These are phyloP conservation scores for Aleurites moluccanus DNA, from an alignment of 441 rosid genomes.

Conservation along the genomic window DNA sequence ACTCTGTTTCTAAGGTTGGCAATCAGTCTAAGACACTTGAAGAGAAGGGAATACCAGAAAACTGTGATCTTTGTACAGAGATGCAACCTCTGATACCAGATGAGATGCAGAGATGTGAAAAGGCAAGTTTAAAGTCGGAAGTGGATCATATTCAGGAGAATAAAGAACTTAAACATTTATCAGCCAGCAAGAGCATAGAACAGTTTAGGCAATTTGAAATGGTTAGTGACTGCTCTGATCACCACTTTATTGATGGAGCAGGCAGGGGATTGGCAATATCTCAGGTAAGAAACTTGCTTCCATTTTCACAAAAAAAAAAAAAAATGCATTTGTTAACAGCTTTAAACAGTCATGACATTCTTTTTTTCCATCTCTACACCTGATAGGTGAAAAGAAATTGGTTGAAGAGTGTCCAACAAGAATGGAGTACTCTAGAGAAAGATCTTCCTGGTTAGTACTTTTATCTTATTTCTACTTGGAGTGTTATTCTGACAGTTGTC, in stretches of 20 bases:
- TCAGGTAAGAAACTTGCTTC: conserved; percentile 53
- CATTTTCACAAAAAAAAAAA: conserved; percentile 13
- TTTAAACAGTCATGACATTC: conserved; percentile 7
- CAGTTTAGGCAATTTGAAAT: conserved; percentile 70
- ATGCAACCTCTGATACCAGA: conserved; percentile 28
- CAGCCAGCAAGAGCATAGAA: conserved; percentile 26
- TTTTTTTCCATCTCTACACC: conserved; percentile 2
- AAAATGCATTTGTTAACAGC: background rate
- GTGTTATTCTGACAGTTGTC: background rate
- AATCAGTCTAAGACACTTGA: conserved; percentile 33
- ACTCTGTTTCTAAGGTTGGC: conserved; percentile 37
- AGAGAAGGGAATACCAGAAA: conserved; percentile 36
- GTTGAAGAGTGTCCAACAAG: conserved; percentile 87
- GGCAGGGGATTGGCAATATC: conserved; percentile 42
- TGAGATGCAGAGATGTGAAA: conserved; percentile 30
- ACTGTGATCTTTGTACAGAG: conserved; percentile 37
- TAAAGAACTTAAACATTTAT: conserved; percentile 25
- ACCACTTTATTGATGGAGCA: conserved; percentile 57
- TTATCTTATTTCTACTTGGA: conserved; percentile 5
- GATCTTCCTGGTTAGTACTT: conserved; percentile 75
- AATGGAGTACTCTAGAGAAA: conserved; percentile 76
- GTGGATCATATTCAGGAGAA: conserved; percentile 31
- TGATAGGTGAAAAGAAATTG: conserved; percentile 64
- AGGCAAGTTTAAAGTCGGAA: conserved; percentile 29
- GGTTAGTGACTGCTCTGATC: conserved; percentile 69